Percentiles rank a stretch among this genome's conserved stretches.
These are phyloP conservation scores for Chalciporus sphaerocephalus DNA, from an alignment of 768 basidiomycete species.

Conservation along the genomic window DNA sequence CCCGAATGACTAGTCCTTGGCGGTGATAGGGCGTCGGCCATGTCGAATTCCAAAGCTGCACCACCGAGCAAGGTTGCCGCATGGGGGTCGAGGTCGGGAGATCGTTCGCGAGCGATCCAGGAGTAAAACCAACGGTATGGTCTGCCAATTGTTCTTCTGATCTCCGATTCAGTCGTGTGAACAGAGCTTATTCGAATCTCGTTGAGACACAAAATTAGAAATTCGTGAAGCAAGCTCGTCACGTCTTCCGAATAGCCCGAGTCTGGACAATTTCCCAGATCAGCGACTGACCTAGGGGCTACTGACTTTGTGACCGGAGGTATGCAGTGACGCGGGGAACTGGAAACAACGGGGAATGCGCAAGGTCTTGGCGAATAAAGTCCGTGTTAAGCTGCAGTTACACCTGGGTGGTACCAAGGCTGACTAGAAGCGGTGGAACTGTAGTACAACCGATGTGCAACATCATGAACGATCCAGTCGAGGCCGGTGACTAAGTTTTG, in stretches of 20 bases:
- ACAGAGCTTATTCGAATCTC: conserved; percentile 7
- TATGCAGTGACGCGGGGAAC: conserved; percentile 6
- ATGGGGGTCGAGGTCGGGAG: conserved; percentile 12
- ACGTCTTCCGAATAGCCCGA: conserved; percentile 11
- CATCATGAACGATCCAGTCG: conserved; percentile 88
- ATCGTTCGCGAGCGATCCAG: conserved; percentile 1
- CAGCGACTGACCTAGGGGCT: neutral
- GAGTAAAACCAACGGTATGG: conserved; percentile 6
- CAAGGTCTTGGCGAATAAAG: neutral
- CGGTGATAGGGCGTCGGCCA: conserved; percentile 24
- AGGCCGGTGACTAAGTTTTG: conserved; percentile 79
- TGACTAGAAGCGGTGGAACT: conserved; percentile 37
- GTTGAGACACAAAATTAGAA: no score
- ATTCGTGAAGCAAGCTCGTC: conserved; percentile 1
- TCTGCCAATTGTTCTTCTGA: conserved; percentile 2
- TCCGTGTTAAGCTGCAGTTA: conserved; percentile 1
- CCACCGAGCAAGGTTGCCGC: conserved; percentile 20
- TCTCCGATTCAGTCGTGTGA: conserved; percentile 9
- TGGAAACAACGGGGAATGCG: neutral
- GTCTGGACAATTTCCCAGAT: conserved; percentile 1
- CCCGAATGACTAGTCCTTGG: conserved; percentile 17
- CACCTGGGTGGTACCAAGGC: conserved; percentile 1
- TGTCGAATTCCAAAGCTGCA: conserved; percentile 7
- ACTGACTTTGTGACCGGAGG: conserved; percentile 8
- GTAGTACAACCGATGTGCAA: conserved; percentile 86